phyloP scores from a whole-genome alignment of 2,329 filamentous ascomycete genomes.

The Neoscytalidium dimidiatum region DNA sequence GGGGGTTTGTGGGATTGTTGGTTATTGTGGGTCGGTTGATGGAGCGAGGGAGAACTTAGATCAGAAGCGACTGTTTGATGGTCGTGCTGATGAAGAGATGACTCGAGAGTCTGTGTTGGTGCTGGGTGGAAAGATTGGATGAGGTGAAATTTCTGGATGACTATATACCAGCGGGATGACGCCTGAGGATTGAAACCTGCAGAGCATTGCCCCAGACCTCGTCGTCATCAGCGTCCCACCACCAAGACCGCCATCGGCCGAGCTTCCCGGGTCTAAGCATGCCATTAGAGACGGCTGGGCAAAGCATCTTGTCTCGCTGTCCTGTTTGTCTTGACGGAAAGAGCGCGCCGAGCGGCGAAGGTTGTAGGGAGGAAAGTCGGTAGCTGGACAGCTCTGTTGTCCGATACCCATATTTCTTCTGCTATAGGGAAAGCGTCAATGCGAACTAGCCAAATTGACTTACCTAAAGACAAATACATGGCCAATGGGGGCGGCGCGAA shows the following conservation, averaged over 20 bases:
- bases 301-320: not conserved
- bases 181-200: not conserved
- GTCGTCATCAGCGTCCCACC: conserved; percentile 11
- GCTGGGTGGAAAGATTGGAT: not conserved
- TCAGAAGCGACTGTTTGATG: conserved; percentile 10
- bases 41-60: not conserved
- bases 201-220: conserved; percentile 9
- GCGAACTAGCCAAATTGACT: not conserved
- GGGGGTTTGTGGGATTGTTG: not conserved
- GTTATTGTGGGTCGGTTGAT: not conserved
- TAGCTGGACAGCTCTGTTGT: not conserved
- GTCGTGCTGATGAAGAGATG: not conserved
- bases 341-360: not conserved
- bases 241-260: not conserved
- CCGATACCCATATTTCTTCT: not conserved
- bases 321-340: not conserved
- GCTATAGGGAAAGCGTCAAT: not conserved
- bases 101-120: not conserved
- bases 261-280: not conserved
- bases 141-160: not conserved
- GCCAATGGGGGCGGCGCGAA: not conserved
- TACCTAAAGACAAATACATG: not conserved
- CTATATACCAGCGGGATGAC: not conserved
- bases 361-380: not conserved
- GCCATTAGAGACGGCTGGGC: not conserved